Conservation (phyloP, 1,284 basidiomycete species). For the Polyporus tsugae region DNA sequence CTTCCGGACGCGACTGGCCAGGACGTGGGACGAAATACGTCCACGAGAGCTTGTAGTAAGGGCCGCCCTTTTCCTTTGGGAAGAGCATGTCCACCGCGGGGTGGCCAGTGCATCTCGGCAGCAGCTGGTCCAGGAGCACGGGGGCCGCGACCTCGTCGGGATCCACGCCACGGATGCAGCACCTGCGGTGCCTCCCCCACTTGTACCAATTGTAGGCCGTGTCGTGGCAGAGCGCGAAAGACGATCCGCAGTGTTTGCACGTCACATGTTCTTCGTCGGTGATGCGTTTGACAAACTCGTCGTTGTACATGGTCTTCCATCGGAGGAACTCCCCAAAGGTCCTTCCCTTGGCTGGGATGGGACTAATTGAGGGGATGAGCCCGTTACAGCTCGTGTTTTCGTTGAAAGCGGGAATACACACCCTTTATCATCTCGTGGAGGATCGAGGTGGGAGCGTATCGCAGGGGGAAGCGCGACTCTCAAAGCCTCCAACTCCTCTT, state of each 20-base stretch:
- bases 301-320: constrained; percentile 5
- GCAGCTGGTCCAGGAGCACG: neutral
- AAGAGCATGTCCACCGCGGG: neutral
- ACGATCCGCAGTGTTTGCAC: neutral
- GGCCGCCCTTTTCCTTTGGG: neutral
- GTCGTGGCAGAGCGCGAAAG: constrained; percentile 1
- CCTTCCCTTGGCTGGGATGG: neutral
- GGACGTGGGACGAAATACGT: neutral
- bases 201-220: constrained; percentile 4
- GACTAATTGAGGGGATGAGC: neutral
- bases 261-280: neutral
- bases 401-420: neutral
- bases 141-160: neutral
- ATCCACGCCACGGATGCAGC: neutral
- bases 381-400: neutral
- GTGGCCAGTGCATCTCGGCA: neutral
- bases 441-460: neutral
- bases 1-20: neutral
- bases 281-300: constrained; percentile 1
- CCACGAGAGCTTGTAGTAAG: constrained; percentile 1
- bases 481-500: neutral
- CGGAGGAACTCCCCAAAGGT: constrained; percentile 5
- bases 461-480: neutral
- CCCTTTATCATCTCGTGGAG: constrained; percentile 7
- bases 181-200: constrained; percentile 5